Conservation (phyloP, 495 filamentous ascomycete species). For the Mytilinidion resinicola region DNA sequence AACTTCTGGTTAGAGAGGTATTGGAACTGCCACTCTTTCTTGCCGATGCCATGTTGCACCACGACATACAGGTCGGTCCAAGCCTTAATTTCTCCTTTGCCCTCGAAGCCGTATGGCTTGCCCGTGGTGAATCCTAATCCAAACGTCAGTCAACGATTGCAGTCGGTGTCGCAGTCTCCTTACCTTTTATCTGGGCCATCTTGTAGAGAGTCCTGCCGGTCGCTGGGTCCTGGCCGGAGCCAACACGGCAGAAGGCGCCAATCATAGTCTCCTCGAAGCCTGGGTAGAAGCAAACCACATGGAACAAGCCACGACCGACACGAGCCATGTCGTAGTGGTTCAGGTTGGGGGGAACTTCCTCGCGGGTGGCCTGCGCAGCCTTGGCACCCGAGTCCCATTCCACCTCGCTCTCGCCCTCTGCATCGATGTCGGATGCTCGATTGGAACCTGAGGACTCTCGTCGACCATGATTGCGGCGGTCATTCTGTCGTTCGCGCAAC, state of each 20-base stretch:
- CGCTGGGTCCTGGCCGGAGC: conserved; percentile 62
- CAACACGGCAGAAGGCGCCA: conserved; percentile 74
- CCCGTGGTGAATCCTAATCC: conserved; percentile 64
- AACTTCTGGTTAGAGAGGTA: conserved; percentile 21
- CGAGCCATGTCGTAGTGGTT: conserved; percentile 74
- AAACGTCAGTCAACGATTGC: conserved; percentile 33
- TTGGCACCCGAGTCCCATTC: conserved; percentile 59
- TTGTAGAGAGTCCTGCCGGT: conserved; percentile 71
- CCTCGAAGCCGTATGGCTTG: conserved; percentile 55
- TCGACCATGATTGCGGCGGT: conserved; percentile 51
- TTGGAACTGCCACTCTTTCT: conserved; percentile 19
- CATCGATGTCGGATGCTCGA: conserved; percentile 56
- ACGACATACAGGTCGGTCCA: conserved; percentile 23
- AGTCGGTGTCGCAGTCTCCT: conserved; percentile 8
- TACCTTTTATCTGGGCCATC: conserved; percentile 80
- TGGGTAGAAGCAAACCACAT: conserved; percentile 82
- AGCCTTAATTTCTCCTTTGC: conserved; percentile 13
- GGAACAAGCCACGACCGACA: conserved; percentile 74
- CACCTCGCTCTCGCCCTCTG: conserved; percentile 72
- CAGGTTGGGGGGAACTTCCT: conserved; percentile 61
- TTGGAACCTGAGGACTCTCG: conserved; percentile 25
- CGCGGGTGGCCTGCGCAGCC: conserved; percentile 35
- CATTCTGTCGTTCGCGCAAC: conserved; percentile 62
- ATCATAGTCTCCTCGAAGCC: conserved; percentile 74
- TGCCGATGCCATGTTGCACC: conserved; percentile 17